Base-by-base conservation (phyloP, 2,329 filamentous ascomycete genomes). In the Phaeosphaeria sp. region DNA sequence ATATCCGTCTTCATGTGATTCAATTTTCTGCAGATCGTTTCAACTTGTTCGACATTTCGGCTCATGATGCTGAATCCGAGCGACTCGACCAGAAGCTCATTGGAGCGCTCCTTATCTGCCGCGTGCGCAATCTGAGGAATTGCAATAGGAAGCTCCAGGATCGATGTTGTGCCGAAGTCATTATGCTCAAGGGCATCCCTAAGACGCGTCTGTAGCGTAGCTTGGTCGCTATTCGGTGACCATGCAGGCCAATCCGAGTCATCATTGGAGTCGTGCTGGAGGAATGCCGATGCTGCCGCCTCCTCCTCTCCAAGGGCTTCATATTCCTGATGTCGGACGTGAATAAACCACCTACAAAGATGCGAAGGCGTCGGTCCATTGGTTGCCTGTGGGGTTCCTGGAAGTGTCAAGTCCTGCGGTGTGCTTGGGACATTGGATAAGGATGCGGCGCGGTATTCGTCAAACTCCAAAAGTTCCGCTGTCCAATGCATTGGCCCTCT, bases 111-210 rank as follows among this genome's bases (percentile, higher is more conserved):
- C 43, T 59, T 9, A 43, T 25, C 18, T 3, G 60, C 58, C n/a
- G 63, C 61, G 46, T 60, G 56, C 1, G 56, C 58, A 9, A 67
- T 55, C 18, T 63, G 51, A n/a, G 53, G 51, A 27, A 66, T 40
- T 13, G 59, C 59, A 2, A 69, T 53, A 0, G 66, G 61, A 1
- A 69, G 47, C 2, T 36, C 36, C 7, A 48, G 30, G 22, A 47
- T 21, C 15, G 33, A 61, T 56, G 69, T 56, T n/a, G 60, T 61
- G 42, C 72, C 75, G 57, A 75, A 66, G 36, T 60, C 53, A 30
- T 66, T 66, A 20, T 60, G 53, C 42, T 63, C 60, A 27, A 66
- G 61, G 15, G 49, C 58, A 40, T 64, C 55, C 51, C 56, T 48
- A 21, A 66, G 42, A 17, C 51, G 39, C 15, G 30, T 42, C 1